These are phyloP conservation scores for Globisporangium carolinianum DNA, from an alignment of 352 stramenopile genomes.

Conservation along the genomic window DNA sequence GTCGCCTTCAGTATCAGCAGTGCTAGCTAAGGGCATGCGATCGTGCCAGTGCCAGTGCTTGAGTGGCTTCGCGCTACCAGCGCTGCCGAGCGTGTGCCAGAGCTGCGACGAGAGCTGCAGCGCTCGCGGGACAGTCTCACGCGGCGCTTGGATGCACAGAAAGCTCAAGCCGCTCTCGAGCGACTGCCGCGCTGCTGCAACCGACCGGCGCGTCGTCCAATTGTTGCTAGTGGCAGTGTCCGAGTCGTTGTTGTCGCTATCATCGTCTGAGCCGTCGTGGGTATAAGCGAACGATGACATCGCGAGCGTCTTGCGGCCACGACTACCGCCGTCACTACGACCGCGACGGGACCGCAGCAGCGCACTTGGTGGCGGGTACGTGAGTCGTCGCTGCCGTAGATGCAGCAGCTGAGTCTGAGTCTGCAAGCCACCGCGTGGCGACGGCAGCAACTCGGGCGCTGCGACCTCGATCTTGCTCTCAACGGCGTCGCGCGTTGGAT, in stretches of 20 bases:
- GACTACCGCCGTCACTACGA: not conserved
- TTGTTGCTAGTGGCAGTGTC: not conserved
- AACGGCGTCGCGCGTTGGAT: conserved; percentile 58
- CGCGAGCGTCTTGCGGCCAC: conserved; percentile 16
- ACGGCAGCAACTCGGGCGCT: conserved; percentile 31
- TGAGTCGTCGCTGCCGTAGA: conserved; percentile 11
- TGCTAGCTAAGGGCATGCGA: conserved; percentile 12
- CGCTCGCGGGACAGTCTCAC: conserved; percentile 22
- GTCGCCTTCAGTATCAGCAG: conserved; percentile 9
- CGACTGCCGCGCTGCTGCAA: not conserved
- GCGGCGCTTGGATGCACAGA: conserved; percentile 36
- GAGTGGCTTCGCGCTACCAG: conserved; percentile 26
- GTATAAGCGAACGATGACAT: conserved; percentile 20
- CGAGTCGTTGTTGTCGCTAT: conserved; percentile 3
- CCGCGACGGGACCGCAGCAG: not conserved
- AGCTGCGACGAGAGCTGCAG: conserved; percentile 31
- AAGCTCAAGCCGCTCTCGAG: conserved; percentile 23
- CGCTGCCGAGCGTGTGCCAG: conserved; percentile 22
- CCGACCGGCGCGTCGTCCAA: not conserved
- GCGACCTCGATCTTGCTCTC: conserved; percentile 49
- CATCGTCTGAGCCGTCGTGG: conserved; percentile 31
- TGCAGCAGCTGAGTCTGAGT: not conserved
- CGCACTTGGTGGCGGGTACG: conserved; percentile 10
- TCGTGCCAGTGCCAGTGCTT: conserved; percentile 57
- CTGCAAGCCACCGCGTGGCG: conserved; percentile 20